Evolutionary conservation across 1,284 basidiomycete genomes (phyloP).

Genomic region (Cryptococcus sp.): DNA sequence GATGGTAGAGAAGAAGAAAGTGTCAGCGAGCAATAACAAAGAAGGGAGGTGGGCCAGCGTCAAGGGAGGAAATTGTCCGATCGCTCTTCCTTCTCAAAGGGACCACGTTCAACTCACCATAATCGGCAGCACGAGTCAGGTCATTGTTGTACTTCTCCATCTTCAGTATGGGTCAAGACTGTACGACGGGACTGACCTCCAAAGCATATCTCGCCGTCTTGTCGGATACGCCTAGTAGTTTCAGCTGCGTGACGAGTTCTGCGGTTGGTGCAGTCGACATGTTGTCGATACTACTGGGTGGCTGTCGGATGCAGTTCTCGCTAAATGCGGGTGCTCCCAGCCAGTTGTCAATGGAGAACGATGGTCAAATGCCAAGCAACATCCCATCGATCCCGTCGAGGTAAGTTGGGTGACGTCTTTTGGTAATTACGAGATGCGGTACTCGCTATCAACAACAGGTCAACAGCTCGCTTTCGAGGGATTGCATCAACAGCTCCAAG

Average conservation of each 20-base stretch:
- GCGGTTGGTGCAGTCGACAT: background rate
- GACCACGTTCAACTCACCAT: conserved; percentile 29
- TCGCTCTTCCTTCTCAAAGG: background rate
- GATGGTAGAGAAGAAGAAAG: background rate
- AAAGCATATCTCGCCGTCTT: conserved; percentile 40
- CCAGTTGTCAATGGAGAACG: too few relatives aligned
- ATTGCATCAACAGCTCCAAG: too few relatives aligned
- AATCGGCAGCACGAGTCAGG: conserved; percentile 37
- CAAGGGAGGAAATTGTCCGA: background rate
- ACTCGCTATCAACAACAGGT: too few relatives aligned
- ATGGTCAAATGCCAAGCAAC: too few relatives aligned
- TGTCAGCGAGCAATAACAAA: too few relatives aligned
- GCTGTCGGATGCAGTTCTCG: too few relatives aligned
- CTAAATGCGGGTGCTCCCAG: too few relatives aligned
- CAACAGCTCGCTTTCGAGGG: too few relatives aligned
- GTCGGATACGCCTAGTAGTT: conserved; percentile 37
- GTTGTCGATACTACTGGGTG: too few relatives aligned
- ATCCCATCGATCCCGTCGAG: too few relatives aligned
- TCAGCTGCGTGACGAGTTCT: conserved; percentile 34
- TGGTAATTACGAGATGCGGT: too few relatives aligned
- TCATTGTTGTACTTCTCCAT: conserved; percentile 36
- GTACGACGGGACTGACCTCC: conserved; percentile 19
- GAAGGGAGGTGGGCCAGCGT: background rate
- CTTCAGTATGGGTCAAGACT: background rate
- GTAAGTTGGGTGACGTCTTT: too few relatives aligned